Evolutionary conservation across 2,329 filamentous ascomycete genomes (phyloP), one percentile per base, ranked within the genome.

Genomic region (Colletotrichum sp.): DNA sequence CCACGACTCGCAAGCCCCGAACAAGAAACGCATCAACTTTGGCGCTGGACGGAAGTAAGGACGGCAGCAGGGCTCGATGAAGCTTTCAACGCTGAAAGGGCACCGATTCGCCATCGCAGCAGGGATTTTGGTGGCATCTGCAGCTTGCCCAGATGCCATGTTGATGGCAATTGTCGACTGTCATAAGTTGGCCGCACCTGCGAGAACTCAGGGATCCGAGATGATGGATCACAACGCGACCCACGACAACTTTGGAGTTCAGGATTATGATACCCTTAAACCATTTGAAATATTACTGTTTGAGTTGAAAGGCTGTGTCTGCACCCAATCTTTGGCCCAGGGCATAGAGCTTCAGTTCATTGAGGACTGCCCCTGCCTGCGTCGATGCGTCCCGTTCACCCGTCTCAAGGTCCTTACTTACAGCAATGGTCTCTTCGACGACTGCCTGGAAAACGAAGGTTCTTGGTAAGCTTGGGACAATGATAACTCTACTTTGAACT

Each of bases 1-100:
- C 83, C 90, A 88, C 26, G 91, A 93, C 72, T 85, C 86, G 65
- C 88, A 89, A 72, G 82, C 85, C 64, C 83, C 82, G 57, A 92
- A 89, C 80, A 89, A 92, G 83, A 89, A 90, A 71, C 86, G 91
- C 77, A 92, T 90, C 4, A 90, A 90, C 79, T 92, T 92, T 81
- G 90, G 90, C 18, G 88, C 89, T 1, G 85, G 86, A 34, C 86
- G 90, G 71, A 92, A 90, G 80, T 89, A 77, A 81, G 26, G 15
- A 16, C 28, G 59, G 4, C 28, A 15, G 10, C 44, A 52, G n/a
- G 44, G 44, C 44, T 52, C 44, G n/a, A 52, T 21, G 44, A 52
- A 3, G 44, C n/a, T 52, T 52, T 52, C 2, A 0, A 52, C n/a
- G n/a, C 6, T 52, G n/a, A 52, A 63, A 34, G 59, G 5, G 26